Conservation (phyloP, 2,329 filamentous ascomycete genomes). For the Paraphaeosphaeria minitans region DNA sequence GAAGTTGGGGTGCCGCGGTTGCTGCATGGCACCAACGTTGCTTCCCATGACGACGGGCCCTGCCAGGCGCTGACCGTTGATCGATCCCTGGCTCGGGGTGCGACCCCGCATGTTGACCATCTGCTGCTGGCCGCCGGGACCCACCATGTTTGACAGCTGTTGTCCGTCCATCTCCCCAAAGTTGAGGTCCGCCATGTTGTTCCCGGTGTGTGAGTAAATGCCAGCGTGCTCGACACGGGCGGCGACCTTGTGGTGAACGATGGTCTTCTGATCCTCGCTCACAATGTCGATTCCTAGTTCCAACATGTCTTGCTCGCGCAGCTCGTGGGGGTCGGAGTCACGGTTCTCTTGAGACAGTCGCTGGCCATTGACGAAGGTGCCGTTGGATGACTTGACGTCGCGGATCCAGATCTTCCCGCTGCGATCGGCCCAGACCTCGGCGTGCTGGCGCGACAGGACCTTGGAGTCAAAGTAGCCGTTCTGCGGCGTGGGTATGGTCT, state of each 20-base stretch:
- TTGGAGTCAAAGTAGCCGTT: slow-evolving; percentile 99
- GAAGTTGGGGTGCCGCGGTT: slow-evolving; percentile 78
- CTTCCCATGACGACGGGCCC: slow-evolving; percentile 61
- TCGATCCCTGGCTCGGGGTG: slow-evolving; percentile 59
- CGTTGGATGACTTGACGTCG: slow-evolving; percentile 98
- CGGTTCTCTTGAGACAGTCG: slow-evolving; percentile 91
- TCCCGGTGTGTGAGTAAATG: slow-evolving; percentile 70
- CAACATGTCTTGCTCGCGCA: slow-evolving; percentile 87
- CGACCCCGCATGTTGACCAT: slow-evolving; percentile 71
- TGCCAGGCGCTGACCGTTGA: slow-evolving; percentile 67
- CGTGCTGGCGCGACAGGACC: slow-evolving; percentile 92
- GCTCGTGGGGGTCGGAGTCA: slow-evolving; percentile 92
- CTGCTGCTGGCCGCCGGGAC: slow-evolving; percentile 69
- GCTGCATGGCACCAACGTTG: slow-evolving; percentile 64
- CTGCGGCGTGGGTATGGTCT: slow-evolving; percentile 84
- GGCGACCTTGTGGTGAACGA: slow-evolving; percentile 97
- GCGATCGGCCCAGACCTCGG: slow-evolving; percentile 90
- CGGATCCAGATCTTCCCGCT: slow-evolving; percentile 91
- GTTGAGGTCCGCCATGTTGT: slow-evolving; percentile 83
- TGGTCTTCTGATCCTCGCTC: slow-evolving; percentile 96
- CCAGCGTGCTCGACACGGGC: slow-evolving; percentile 96
- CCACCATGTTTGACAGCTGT: slow-evolving; percentile 69
- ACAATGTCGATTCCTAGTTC: slow-evolving; percentile 98
- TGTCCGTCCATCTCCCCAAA: slow-evolving; percentile 88
- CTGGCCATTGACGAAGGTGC: slow-evolving; percentile 94